These are phyloP conservation scores for Alternaria tenuissima DNA, from an alignment of 2,329 filamentous ascomycete species.

Conservation along the genomic window DNA sequence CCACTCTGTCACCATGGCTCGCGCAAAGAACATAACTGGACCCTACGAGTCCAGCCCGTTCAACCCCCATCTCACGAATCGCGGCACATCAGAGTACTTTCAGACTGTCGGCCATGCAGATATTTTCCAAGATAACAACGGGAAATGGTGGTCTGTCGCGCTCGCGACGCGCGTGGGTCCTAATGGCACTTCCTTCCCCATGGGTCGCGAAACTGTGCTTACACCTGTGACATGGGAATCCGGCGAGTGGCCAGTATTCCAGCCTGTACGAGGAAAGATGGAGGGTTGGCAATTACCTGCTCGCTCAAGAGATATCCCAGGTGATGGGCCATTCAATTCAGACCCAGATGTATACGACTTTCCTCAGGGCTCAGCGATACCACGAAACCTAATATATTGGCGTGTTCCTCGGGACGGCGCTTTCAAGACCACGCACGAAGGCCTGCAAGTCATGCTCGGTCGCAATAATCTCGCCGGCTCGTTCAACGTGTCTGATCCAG, in stretches of 20 bases:
- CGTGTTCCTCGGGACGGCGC: slow-evolving; percentile 32
- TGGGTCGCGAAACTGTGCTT: slow-evolving; percentile 41
- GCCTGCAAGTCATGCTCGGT: slow-evolving; percentile 53
- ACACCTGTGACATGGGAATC: slow-evolving; percentile 35
- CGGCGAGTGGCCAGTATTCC: slow-evolving; percentile 56
- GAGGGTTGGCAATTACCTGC: slow-evolving; percentile 52
- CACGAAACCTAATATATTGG: slow-evolving; percentile 63
- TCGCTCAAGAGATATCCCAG: slow-evolving; percentile 44
- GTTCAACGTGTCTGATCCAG: slow-evolving; percentile 54
- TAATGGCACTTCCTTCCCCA: slow-evolving; percentile 26
- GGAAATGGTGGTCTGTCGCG: slow-evolving; percentile 37
- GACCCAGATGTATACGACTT: slow-evolving; percentile 60
- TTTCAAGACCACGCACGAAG: slow-evolving; percentile 13
- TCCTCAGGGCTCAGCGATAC: slow-evolving; percentile 53
- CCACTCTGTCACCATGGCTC: slow-evolving; percentile 48
- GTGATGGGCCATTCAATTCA: slow-evolving; percentile 50
- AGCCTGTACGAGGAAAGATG: slow-evolving; percentile 55
- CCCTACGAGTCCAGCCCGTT: slow-evolving; percentile 43
- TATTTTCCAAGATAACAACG: slow-evolving; percentile 35
- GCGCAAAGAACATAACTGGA: slow-evolving; percentile 44
- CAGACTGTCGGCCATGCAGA: slow-evolving; percentile 42
- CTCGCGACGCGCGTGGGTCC: slow-evolving; percentile 35
- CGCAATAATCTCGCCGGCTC: slow-evolving; percentile 62
- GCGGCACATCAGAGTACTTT: slow-evolving; percentile 47
- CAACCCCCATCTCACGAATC: slow-evolving; percentile 47